Base-by-base conservation (phyloP, 352 stramenopile species). In the Phytopythium ostracodes region DNA sequence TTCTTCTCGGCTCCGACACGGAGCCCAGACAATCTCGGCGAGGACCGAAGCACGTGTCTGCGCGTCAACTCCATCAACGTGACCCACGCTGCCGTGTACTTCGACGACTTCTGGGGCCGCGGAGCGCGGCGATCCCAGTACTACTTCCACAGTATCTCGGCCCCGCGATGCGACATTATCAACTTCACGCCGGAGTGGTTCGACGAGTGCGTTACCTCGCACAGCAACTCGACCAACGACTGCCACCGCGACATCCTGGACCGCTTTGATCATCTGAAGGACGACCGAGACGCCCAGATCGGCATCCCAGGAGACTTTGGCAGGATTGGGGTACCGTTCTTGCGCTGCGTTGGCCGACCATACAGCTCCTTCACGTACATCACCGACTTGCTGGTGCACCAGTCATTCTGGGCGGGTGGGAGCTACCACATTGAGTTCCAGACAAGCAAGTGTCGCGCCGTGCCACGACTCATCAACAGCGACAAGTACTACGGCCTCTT, bases 191-290 rank as follows among this genome's bases (percentile, higher is more conserved):
- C 68, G 1, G 59, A 69, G 11, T 84, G 73, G 76, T 67, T 77
- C 29, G 62, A 74, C n/a, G 66, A 72, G 24, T 88, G 79, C 53
- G 42, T 77, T 24, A 35, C 24, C 15, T 52, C 35, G n/a, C 22
- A 72, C 47, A 31, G 20, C 15, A 81, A 84, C 53, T 65, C 64
- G 3, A 69, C 68, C 6, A 18, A 24, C 2, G 46, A 47, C 7
- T 87, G 76, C 36, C 68, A 87, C 33, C 63, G 67, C n/a, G 73
- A 84, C 53, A 84, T 89, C n/a, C 57, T 85, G 7, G 64, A 81
- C 55, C 69, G 84, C 22, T 89, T 85, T 27, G 64, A 80, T 1
- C 31, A 61, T 11, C 65, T 89, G 20, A 57, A 61, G 1, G 31
- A 70, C 0, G 64, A 81, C 29, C 69, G 70, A 3, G 22, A 62